These are phyloP conservation scores for Debaryomyces robertsiae DNA, from an alignment of 1,139 yeast species.

Conservation along the genomic window DNA sequence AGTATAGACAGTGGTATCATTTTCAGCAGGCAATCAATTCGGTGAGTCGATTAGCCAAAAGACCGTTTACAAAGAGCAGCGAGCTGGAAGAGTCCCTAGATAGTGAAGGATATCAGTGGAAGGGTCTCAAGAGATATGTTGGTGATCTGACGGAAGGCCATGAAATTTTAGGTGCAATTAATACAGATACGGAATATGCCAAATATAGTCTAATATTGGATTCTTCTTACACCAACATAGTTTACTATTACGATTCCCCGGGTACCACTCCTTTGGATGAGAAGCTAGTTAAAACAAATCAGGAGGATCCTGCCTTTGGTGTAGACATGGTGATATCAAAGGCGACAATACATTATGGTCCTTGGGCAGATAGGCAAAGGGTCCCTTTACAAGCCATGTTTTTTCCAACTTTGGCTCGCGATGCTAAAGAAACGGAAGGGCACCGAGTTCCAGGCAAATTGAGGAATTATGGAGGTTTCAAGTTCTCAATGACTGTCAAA, in stretches of 20 bases:
- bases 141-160: slow-evolving; percentile 35
- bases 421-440: slow-evolving; percentile 48
- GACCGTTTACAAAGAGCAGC: slow-evolving; percentile 9
- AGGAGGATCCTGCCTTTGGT: slow-evolving; percentile 61
- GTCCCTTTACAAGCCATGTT: slow-evolving; percentile 64
- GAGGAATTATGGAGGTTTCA: slow-evolving; percentile 61
- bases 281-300: slow-evolving; percentile 16
- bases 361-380: slow-evolving; percentile 93
- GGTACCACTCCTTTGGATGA: slow-evolving; percentile 53
- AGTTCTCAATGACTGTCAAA: slow-evolving; percentile 54
- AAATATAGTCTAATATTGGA: slow-evolving; percentile 75
- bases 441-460: slow-evolving; percentile 47
- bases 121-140: slow-evolving; percentile 46
- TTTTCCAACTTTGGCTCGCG: slow-evolving; percentile 68
- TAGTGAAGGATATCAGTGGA: slow-evolving; percentile 31
- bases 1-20: slow-evolving; percentile 27
- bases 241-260: slow-evolving; percentile 70
- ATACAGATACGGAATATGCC: slow-evolving; percentile 71
- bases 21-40: slow-evolving; percentile 24
- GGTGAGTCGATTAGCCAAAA: slow-evolving; percentile 5
- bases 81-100: slow-evolving; percentile 9
- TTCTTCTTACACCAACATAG: slow-evolving; percentile 54
- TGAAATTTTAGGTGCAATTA: slow-evolving; percentile 33
- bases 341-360: slow-evolving; percentile 82
- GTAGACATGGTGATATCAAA: slow-evolving; percentile 59